Conservation (phyloP, 2,329 filamentous ascomycete genomes). For the Colletotrichum scovillei region DNA sequence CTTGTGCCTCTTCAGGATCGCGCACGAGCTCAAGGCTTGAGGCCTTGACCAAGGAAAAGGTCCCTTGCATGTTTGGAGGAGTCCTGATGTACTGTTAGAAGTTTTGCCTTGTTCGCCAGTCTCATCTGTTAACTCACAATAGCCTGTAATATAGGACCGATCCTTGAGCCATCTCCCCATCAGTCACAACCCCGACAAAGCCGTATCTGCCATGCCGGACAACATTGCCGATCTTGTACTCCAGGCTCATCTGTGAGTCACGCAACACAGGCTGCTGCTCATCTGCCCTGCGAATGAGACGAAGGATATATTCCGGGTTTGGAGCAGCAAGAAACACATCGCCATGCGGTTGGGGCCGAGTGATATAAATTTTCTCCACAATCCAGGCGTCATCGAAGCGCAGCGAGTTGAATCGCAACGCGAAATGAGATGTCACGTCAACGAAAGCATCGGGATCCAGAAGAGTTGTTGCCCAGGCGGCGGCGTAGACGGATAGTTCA, state of each 20-base stretch:
- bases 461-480: constrained; percentile 77
- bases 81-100: constrained; percentile 7
- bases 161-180: constrained; percentile 65
- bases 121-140: constrained; percentile 30
- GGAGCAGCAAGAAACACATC: constrained; percentile 22
- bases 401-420: constrained; percentile 59
- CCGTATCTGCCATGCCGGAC: constrained; percentile 85
- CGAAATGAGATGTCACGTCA: constrained; percentile 34
- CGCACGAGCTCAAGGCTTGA: constrained; percentile 33
- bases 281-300: constrained; percentile 58
- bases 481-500: constrained; percentile 74
- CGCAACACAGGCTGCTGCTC: constrained; percentile 50
- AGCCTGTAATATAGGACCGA: constrained; percentile 19
- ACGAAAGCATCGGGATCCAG: constrained; percentile 46
- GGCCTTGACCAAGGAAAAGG: constrained; percentile 32
- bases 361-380: constrained; percentile 61
- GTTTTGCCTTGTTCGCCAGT: constrained; percentile 38
- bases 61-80: constrained; percentile 31
- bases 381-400: constrained; percentile 75
- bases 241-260: constrained; percentile 40
- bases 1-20: constrained; percentile 19
- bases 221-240: constrained; percentile 81
- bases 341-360: constrained; percentile 18
- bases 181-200: constrained; percentile 85
- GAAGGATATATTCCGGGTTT: constrained; percentile 40